phyloP scores from a whole-genome alignment of 2,329 filamentous ascomycete genomes.

The Helotiales sp. region DNA sequence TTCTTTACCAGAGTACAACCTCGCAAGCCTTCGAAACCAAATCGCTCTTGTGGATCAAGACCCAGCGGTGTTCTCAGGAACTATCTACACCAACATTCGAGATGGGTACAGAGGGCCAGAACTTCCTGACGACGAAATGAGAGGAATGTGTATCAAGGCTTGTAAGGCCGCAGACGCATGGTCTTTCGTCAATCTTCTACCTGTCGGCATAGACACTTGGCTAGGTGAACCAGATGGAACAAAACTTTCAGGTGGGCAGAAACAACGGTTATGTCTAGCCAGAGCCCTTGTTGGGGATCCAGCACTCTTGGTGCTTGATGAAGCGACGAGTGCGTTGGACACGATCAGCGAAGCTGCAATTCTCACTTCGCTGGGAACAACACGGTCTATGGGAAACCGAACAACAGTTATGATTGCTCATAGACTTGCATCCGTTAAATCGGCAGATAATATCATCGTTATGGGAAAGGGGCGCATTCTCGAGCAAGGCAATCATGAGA shows the following conservation, averaged over 20 bases:
- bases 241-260: conserved; percentile 61
- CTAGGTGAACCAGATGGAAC: conserved; percentile 58
- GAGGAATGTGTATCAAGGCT: conserved; percentile 44
- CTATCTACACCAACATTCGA: conserved; percentile 57
- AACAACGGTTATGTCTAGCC: conserved; percentile 64
- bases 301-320: conserved; percentile 63
- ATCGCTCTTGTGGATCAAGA: conserved; percentile 38
- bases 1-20: conserved; percentile 33
- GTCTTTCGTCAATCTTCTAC: conserved; percentile 58
- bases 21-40: conserved; percentile 29
- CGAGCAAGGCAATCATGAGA: conserved; percentile 47
- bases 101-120: conserved; percentile 46
- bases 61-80: conserved; percentile 35
- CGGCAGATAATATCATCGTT: conserved; percentile 49
- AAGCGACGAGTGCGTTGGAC: conserved; percentile 65
- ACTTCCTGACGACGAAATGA: conserved; percentile 28
- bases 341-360: conserved; percentile 62
- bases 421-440: conserved; percentile 47
- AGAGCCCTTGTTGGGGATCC: conserved; percentile 62
- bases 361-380: conserved; percentile 47
- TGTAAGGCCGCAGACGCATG: conserved; percentile 63
- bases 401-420: conserved; percentile 50
- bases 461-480: conserved; percentile 46
- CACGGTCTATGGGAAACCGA: conserved; percentile 39
- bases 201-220: conserved; percentile 54